Conservation (phyloP, 306 rosid species). For the Morella rubra region DNA sequence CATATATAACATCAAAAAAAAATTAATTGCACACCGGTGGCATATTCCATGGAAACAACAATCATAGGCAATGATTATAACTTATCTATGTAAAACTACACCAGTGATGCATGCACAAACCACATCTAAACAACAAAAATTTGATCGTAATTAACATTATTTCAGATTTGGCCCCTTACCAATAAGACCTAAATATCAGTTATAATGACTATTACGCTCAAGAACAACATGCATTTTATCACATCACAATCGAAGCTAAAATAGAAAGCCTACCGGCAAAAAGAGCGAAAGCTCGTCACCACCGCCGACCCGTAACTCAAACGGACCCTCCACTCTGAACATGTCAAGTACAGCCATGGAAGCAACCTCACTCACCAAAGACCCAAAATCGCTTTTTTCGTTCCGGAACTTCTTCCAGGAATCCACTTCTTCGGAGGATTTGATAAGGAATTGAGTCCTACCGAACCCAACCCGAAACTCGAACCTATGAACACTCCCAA, state of each 20-base stretch:
- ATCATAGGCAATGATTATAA: not conserved
- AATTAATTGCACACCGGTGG: not conserved
- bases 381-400: constrained; percentile 46
- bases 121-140: not conserved
- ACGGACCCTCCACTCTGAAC: constrained; percentile 72
- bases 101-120: not conserved
- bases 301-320: constrained; percentile 52
- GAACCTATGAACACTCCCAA: constrained; percentile 45
- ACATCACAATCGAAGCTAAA: not conserved
- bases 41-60: not conserved
- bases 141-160: not conserved
- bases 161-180: not conserved
- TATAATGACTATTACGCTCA: too few relatives aligned
- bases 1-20: not conserved
- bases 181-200: not conserved
- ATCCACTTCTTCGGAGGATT: constrained; percentile 54
- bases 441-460: constrained; percentile 40
- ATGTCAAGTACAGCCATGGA: constrained; percentile 54
- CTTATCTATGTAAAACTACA: not conserved
- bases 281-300: constrained; percentile 45
- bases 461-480: constrained; percentile 63
- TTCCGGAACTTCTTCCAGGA: constrained; percentile 58
- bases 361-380: constrained; percentile 40
- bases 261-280: constrained; percentile 55
- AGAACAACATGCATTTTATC: too few relatives aligned